A percentile compares a stretch with the other conserved stretches of the same genome.
phyloP scores from a whole-genome alignment of 306 rosid species.

The Vigna unguiculata region DNA sequence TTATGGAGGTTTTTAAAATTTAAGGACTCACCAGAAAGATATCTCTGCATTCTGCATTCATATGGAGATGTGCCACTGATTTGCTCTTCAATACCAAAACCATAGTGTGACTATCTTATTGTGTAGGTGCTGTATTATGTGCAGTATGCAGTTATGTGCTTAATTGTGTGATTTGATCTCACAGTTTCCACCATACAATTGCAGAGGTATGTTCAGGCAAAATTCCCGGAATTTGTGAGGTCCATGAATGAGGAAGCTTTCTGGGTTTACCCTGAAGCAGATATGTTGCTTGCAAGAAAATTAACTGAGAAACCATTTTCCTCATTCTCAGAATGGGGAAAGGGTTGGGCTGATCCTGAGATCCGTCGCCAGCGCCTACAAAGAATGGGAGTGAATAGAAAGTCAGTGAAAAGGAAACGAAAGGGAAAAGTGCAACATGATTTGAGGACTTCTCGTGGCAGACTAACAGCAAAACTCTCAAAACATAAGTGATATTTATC shows the following conservation, averaged over 20 bases:
- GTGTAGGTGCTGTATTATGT: slow-evolving; percentile 14
- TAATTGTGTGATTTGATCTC: slow-evolving; percentile 32
- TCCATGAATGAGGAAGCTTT: slow-evolving; percentile 57
- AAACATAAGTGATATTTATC: slow-evolving; percentile 42
- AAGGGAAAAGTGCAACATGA: slow-evolving; percentile 56
- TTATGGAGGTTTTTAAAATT: not conserved
- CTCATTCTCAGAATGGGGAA: slow-evolving; percentile 86
- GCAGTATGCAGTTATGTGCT: not conserved
- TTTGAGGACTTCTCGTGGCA: slow-evolving; percentile 65
- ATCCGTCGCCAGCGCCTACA: slow-evolving; percentile 84
- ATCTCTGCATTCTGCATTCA: slow-evolving; percentile 16
- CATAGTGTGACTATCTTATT: not conserved
- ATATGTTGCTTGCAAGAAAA: slow-evolving; percentile 71
- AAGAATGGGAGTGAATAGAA: slow-evolving; percentile 47
- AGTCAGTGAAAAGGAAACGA: slow-evolving; percentile 47
- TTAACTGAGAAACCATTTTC: slow-evolving; percentile 59
- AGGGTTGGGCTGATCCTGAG: slow-evolving; percentile 97
- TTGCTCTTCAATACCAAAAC: not conserved
- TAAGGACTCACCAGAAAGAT: slow-evolving; percentile 9
- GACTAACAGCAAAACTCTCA: slow-evolving; percentile 68
- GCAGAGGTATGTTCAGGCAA: slow-evolving; percentile 82
- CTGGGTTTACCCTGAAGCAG: slow-evolving; percentile 81
- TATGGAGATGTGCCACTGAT: slow-evolving; percentile 5
- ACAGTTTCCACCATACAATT: slow-evolving; percentile 28
- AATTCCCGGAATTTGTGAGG: slow-evolving; percentile 65